Percentiles rank a stretch among this genome's conserved stretches.
These are phyloP conservation scores for Russula earlei DNA, from an alignment of 768 basidiomycete genomes.

Conservation along the genomic window DNA sequence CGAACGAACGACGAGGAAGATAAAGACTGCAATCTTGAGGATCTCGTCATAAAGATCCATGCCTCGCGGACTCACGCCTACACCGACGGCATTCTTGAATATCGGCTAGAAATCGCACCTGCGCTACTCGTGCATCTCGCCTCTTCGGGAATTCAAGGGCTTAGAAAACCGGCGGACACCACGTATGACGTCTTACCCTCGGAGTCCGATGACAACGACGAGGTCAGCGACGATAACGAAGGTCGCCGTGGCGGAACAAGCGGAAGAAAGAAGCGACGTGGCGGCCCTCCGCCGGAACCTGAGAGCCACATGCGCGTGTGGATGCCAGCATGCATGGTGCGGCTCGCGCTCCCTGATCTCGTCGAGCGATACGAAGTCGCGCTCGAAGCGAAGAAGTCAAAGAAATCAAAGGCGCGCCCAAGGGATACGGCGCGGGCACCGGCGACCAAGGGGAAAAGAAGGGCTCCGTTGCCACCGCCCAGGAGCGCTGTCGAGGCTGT, in stretches of 20 bases:
- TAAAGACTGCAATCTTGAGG: constrained; percentile 31
- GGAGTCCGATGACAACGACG: constrained; percentile 39
- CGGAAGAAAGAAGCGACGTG: constrained; percentile 29
- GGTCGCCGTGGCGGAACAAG: constrained; percentile 27
- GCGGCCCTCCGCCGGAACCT: constrained; percentile 40
- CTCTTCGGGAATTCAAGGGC: constrained; percentile 56
- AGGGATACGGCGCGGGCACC: neutral
- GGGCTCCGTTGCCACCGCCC: neutral
- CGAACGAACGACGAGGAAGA: constrained; percentile 24
- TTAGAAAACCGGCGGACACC: constrained; percentile 33
- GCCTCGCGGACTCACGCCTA: constrained; percentile 55
- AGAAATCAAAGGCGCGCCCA: neutral
- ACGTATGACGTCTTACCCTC: constrained; percentile 27
- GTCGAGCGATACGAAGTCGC: constrained; percentile 50
- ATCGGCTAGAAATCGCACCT: constrained; percentile 70
- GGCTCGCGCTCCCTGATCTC: constrained; percentile 53
- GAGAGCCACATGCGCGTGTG: constrained; percentile 56
- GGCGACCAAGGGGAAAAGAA: neutral
- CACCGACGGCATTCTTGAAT: constrained; percentile 66
- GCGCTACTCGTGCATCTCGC: constrained; percentile 53
- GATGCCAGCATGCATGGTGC: constrained; percentile 77
- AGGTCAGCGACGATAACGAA: constrained; percentile 38
- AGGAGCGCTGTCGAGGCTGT: neutral
- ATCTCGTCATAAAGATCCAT: constrained; percentile 57
- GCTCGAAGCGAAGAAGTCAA: constrained; percentile 25